These are phyloP conservation scores for Chlorella sp. DNA, from an alignment of 139 green algal genomes.

Conservation along the genomic window DNA sequence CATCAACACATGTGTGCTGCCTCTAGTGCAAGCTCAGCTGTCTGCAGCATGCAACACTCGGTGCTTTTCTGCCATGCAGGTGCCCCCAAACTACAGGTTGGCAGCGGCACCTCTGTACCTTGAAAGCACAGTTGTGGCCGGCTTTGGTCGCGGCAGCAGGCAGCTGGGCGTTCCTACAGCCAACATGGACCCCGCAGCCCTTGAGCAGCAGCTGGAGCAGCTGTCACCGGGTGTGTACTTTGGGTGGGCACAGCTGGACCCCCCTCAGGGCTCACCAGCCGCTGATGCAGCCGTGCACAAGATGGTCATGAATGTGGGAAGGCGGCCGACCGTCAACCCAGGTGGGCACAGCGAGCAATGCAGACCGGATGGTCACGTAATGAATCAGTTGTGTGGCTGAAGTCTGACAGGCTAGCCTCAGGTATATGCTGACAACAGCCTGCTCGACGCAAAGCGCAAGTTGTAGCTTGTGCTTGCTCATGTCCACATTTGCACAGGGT, in stretches of 20 bases:
- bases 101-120: slow-evolving; percentile 25
- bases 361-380: too few relatives aligned
- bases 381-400: too few relatives aligned
- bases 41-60: too few relatives aligned
- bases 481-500: too few relatives aligned
- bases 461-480: too few relatives aligned
- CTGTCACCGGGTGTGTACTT: slow-evolving; percentile 86
- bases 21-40: too few relatives aligned
- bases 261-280: slow-evolving; percentile 32
- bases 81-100: slow-evolving; percentile 31
- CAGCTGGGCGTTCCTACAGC: slow-evolving; percentile 87
- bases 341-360: too few relatives aligned
- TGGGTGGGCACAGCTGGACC: slow-evolving; percentile 66
- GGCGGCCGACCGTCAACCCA: slow-evolving; percentile 76
- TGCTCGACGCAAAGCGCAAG: too few relatives aligned
- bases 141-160: slow-evolving; percentile 82
- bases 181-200: slow-evolving; percentile 63
- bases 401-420: too few relatives aligned
- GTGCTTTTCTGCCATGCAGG: too few relatives aligned
- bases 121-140: slow-evolving; percentile 47
- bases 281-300: slow-evolving; percentile 59
- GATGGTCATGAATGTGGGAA: slow-evolving; percentile 92
- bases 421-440: too few relatives aligned
- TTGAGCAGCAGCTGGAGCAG: slow-evolving; percentile 42
- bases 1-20: too few relatives aligned